A percentile compares a stretch with the other conserved stretches of the same genome.
Evolutionary conservation across 345 rosid species (phyloP).

Genomic region (Hypericum androsaemum): DNA sequence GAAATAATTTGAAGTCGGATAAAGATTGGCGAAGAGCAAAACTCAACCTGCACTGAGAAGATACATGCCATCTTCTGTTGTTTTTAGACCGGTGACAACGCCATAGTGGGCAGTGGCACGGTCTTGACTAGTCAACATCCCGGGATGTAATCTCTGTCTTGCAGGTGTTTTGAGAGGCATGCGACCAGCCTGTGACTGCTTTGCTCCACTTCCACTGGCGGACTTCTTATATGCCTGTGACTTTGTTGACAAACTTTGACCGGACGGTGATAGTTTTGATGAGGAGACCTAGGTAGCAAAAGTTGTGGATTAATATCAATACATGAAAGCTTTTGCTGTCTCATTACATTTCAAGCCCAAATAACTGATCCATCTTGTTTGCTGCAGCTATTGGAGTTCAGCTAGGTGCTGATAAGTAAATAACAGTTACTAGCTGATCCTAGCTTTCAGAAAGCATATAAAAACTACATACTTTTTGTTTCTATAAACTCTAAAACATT

Average conservation of each 20-base stretch:
- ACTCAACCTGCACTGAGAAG: constrained; percentile 83
- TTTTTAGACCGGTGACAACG: constrained; percentile 74
- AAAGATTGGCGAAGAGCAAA: constrained; percentile 1
- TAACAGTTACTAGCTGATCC: too few species aligned
- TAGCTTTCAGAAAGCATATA: too few species aligned
- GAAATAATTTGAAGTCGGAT: too few species aligned
- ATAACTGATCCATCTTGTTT: too few species aligned
- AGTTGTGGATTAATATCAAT: neutral
- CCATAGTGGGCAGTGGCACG: constrained; percentile 94
- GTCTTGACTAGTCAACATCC: constrained; percentile 72
- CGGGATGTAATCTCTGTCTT: constrained; percentile 72
- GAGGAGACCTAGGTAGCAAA: constrained; percentile 30
- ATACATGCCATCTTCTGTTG: constrained; percentile 82
- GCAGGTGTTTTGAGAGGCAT: constrained; percentile 40
- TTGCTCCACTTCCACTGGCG: constrained; percentile 43
- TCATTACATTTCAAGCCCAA: too few species aligned
- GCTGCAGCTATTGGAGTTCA: too few species aligned
- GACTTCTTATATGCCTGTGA: constrained; percentile 35
- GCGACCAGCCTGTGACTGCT: constrained; percentile 43
- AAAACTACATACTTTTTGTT: too few species aligned
- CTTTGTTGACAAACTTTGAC: constrained; percentile 31
- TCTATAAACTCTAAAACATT: too few species aligned
- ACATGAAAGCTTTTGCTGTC: too few species aligned
- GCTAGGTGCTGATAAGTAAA: too few species aligned
- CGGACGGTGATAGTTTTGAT: constrained; percentile 33